Evolutionary conservation across 108 stramenopile species (phyloP).

Genomic region (Conticribra guillardii): DNA sequence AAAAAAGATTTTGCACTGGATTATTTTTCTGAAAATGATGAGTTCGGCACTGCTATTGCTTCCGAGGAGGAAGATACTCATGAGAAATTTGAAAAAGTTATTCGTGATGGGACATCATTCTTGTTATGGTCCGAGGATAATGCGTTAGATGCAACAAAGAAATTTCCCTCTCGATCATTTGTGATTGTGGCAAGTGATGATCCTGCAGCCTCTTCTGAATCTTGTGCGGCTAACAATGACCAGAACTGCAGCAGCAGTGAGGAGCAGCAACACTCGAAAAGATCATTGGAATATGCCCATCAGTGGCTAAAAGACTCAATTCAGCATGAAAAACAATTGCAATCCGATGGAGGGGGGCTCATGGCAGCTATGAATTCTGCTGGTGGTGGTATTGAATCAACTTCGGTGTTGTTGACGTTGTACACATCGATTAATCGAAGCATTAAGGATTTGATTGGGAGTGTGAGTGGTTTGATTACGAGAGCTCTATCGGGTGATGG

Average conservation of each 20-base stretch:
- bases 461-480: conserved; percentile 3
- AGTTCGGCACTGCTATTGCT: conserved; percentile 33
- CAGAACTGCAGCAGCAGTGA: conserved; percentile 21
- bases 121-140: conserved; percentile 51
- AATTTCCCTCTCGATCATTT: conserved; percentile 47
- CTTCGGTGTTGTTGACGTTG: conserved; percentile 68
- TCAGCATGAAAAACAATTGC: conserved; percentile 53
- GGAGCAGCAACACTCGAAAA: conserved; percentile 19
- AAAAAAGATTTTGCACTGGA: conserved; percentile 45
- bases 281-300: conserved; percentile 58
- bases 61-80: conserved; percentile 15
- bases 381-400: conserved; percentile 89
- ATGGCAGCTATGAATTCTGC: conserved; percentile 75
- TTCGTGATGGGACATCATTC: conserved; percentile 33
- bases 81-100: conserved; percentile 14
- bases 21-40: conserved; percentile 47
- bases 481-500: background rate
- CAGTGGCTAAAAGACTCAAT: conserved; percentile 70
- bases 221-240: conserved; percentile 27
- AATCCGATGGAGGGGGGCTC: conserved; percentile 67
- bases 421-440: conserved; percentile 49
- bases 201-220: conserved; percentile 34
- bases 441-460: conserved; percentile 17
- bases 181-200: conserved; percentile 60
- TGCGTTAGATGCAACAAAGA: conserved; percentile 40